Base-by-base conservation (phyloP, 1,284 basidiomycete genomes). In the Ceratobasidium sp. region DNA sequence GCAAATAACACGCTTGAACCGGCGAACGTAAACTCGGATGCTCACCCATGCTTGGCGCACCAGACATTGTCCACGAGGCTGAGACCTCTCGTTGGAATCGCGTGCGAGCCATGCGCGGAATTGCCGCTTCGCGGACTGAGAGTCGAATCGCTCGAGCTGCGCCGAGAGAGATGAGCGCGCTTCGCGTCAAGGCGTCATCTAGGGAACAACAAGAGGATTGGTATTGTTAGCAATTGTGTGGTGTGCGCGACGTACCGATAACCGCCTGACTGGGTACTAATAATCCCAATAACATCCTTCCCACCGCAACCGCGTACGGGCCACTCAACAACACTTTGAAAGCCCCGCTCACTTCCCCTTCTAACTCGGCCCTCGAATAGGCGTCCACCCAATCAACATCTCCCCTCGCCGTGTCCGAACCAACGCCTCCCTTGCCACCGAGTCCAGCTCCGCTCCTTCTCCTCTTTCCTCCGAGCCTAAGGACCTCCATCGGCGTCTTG, bases 11-110 rank as follows among this genome's bases (percentile, higher is more conserved):
- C 13, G 32, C n/a, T n/a, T n/a, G n/a, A n/a, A n/a, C n/a, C n/a
- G n/a, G n/a, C n/a, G n/a, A n/a, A n/a, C n/a, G n/a, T n/a, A n/a
- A n/a, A n/a, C 7, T 54, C 28, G 9, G 9, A 18, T n/a, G 50
- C 64, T 67, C 64, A 67, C 64, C 64, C 64, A 67, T 67, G 49
- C 50, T 67, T 23, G 64, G 64, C 5, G 30, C 64, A 6, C 64
- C 64, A 28, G 64, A 16, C 64, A 67, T 67, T 2, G 64, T 67
- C 64, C 64, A 67, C 13, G 49, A 3, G 1, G 21, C 49, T 11
- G 18, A 11, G 18, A 38, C 47, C 13, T 67, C 64, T 2, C 50
- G 30, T 30, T 67, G 64, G 64, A 67, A 67, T 8, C 64, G 50
- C 35, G 50, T 55, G n/a, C 64, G 64, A 8, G 64, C 64, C 64